Percentiles rank a stretch among this genome's conserved stretches.
These are phyloP conservation scores for Neurospora tetrasperma DNA, from an alignment of 495 filamentous ascomycete species.

Conservation along the genomic window DNA sequence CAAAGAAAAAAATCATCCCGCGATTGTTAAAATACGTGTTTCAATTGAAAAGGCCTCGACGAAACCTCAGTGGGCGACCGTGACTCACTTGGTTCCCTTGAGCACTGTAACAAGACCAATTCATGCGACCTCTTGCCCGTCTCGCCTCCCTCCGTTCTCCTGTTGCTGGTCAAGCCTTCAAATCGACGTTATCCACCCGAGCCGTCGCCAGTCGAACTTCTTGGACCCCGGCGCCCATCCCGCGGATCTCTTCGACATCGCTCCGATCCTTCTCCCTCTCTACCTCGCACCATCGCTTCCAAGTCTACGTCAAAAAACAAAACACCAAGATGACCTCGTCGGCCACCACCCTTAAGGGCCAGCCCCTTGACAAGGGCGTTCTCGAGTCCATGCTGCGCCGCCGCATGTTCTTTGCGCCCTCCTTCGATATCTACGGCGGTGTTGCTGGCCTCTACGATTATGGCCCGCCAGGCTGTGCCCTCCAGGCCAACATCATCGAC, in stretches of 20 bases:
- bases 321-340: slow-evolving; percentile 30
- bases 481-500: slow-evolving; percentile 81
- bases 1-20: neutral
- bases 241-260: slow-evolving; percentile 6
- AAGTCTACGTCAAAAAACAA: slow-evolving; percentile 26
- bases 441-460: slow-evolving; percentile 80
- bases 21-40: neutral
- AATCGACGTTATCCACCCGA: slow-evolving; percentile 7
- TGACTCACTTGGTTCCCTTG: slow-evolving; percentile 21
- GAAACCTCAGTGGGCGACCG: slow-evolving; percentile 3
- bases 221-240: neutral
- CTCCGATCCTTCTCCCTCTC: slow-evolving; percentile 12
- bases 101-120: slow-evolving; percentile 8
- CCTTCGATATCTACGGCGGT: slow-evolving; percentile 90
- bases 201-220: neutral
- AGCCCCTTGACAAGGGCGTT: slow-evolving; percentile 68
- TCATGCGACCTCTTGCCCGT: slow-evolving; percentile 16
- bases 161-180: slow-evolving; percentile 18
- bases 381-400: slow-evolving; percentile 80
- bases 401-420: slow-evolving; percentile 86
- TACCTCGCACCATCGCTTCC: slow-evolving; percentile 10
- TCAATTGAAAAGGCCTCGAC: neutral
- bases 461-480: slow-evolving; percentile 69
- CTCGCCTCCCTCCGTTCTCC: slow-evolving; percentile 12
- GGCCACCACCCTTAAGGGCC: slow-evolving; percentile 72